Evolutionary conservation across 2,329 filamentous ascomycete genomes (phyloP).

Genomic region (Paecilomyces sp.): DNA sequence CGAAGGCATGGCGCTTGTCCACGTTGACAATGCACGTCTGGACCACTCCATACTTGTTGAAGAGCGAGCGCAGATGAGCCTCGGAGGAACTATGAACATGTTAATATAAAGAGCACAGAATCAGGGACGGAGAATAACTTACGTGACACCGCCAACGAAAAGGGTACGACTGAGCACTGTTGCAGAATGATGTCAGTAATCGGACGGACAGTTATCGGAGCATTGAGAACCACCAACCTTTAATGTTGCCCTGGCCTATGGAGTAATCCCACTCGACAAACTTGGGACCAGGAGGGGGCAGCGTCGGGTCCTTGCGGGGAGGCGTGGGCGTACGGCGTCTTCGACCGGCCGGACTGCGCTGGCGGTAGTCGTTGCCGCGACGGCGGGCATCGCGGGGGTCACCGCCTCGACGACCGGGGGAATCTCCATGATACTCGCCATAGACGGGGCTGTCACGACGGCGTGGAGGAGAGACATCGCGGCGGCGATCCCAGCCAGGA

Average conservation of each 20-base stretch:
- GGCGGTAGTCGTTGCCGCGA: conserved; percentile 63
- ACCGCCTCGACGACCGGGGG: conserved; percentile 53
- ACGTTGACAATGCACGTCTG: conserved; percentile 98
- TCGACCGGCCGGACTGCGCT: conserved; percentile 72
- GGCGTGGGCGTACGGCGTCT: conserved; percentile 59
- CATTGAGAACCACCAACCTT: conserved; percentile 40
- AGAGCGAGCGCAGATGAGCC: conserved; percentile 71
- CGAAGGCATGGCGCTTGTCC: conserved; percentile 96
- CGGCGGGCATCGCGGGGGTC: conserved; percentile 49
- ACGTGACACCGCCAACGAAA: conserved; percentile 93
- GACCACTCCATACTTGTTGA: conserved; percentile 74
- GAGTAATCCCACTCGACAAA: conserved; percentile 72
- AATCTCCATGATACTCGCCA: conserved; percentile 66
- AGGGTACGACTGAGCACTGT: conserved; percentile 83
- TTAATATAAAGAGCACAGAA: conserved; percentile 2
- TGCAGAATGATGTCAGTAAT: conserved; percentile 12
- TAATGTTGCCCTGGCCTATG: conserved; percentile 71
- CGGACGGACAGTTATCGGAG: conserved; percentile 2
- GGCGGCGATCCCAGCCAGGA: conserved; percentile 65
- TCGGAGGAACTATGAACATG: conserved; percentile 58
- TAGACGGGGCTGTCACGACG: conserved; percentile 63
- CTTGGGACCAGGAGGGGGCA: conserved; percentile 54
- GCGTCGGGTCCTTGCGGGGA: conserved; percentile 32
- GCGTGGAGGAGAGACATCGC: conserved; percentile 55
- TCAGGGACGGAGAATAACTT: conserved; percentile 35